A percentile compares a stretch with the other conserved stretches of the same genome.
These are phyloP conservation scores for Coemansia sp. DNA, from an alignment of 192 early-diverging fungal species.

Conservation along the genomic window DNA sequence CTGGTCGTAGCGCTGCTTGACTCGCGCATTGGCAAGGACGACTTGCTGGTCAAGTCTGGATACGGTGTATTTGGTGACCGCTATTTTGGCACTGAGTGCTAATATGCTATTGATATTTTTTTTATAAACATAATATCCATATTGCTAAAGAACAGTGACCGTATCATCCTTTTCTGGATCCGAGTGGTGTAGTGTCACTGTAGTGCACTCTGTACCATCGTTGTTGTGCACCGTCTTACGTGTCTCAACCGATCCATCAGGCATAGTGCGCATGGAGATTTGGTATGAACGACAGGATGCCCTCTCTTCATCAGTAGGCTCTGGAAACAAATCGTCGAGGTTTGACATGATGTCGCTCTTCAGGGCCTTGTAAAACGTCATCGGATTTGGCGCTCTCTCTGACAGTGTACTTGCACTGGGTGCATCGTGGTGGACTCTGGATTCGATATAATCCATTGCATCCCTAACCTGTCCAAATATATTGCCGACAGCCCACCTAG, in stretches of 20 bases:
- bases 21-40: conserved; percentile 64
- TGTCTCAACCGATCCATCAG: conserved; percentile 55
- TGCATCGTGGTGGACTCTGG: conserved; percentile 21
- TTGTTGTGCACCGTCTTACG: conserved; percentile 36
- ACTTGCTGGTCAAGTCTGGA: conserved; percentile 78
- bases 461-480: conserved; percentile 47
- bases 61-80: conserved; percentile 87
- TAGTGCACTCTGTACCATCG: conserved; percentile 36
- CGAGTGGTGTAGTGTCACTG: conserved; percentile 28
- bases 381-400: neutral
- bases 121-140: neutral
- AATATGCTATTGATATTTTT: neutral
- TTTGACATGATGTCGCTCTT: conserved; percentile 30
- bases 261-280: conserved; percentile 44
- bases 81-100: conserved; percentile 61
- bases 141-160: conserved; percentile 8
- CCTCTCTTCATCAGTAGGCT: conserved; percentile 21
- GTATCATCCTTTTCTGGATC: conserved; percentile 18
- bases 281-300: conserved; percentile 33
- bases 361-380: conserved; percentile 25
- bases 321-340: conserved; percentile 40
- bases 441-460: conserved; percentile 43
- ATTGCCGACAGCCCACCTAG: conserved; percentile 48
- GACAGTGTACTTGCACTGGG: neutral
- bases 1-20: conserved; percentile 86